These are phyloP conservation scores for Neonectria hederae DNA, from an alignment of 2,329 filamentous ascomycete genomes.

Conservation along the genomic window DNA sequence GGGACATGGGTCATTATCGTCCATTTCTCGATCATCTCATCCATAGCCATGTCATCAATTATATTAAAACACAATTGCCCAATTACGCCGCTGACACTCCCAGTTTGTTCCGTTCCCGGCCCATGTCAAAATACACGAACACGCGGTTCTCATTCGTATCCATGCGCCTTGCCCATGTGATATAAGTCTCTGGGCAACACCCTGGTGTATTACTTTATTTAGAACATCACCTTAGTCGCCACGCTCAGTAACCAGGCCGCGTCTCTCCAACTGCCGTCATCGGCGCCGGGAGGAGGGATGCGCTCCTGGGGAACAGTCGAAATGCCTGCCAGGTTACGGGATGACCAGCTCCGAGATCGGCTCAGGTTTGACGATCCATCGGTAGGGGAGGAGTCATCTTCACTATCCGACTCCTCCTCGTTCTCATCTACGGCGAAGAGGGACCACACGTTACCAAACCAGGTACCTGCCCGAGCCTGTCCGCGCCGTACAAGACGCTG, in stretches of 20 bases:
- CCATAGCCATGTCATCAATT: conserved; percentile 3
- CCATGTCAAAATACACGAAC: conserved; percentile 4
- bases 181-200: conserved; percentile 10
- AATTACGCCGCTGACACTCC: conserved; percentile 15
- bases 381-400: conserved; percentile 42
- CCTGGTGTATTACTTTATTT: conserved; percentile 11
- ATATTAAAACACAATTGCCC: conserved; percentile 17
- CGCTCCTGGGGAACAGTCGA: conserved; percentile 54
- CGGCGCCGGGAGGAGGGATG: conserved; percentile 58
- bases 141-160: not conserved
- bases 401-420: conserved; percentile 60
- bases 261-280: conserved; percentile 72
- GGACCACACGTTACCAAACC: conserved; percentile 69
- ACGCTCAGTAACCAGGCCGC: conserved; percentile 74
- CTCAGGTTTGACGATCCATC: conserved; percentile 42
- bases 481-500: conserved; percentile 65
- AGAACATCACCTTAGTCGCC: conserved; percentile 69
- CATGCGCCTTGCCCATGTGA: conserved; percentile 14
- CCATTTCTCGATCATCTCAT: not conserved
- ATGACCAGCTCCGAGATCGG: conserved; percentile 47
- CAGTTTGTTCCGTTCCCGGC: not conserved
- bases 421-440: conserved; percentile 71
- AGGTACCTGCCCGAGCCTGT: conserved; percentile 62
- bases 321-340: conserved; percentile 53
- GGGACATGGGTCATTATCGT: not conserved